A percentile compares a stretch with the other conserved stretches of the same genome.
Conservation (phyloP, 2,329 filamentous ascomycete species). For the Cordyceps fumosorosea region DNA sequence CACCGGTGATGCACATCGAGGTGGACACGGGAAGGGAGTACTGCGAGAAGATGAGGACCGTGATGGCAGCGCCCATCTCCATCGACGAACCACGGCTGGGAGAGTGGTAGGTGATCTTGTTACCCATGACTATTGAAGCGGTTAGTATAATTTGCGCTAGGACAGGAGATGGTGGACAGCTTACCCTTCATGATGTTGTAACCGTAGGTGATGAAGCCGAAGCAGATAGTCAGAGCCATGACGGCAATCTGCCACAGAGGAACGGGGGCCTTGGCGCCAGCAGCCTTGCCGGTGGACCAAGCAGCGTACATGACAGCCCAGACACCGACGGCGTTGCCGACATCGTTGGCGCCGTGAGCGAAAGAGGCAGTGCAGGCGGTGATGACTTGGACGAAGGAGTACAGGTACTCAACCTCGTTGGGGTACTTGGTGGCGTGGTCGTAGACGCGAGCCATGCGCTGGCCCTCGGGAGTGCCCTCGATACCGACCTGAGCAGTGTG, state of each 20-base stretch:
- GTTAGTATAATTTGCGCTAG: slow-evolving; percentile 18
- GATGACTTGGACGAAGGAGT: slow-evolving; percentile 59
- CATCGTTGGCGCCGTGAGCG: slow-evolving; percentile 71
- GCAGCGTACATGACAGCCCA: slow-evolving; percentile 66
- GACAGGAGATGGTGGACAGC: slow-evolving; percentile 16
- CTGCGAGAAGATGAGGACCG: slow-evolving; percentile 69
- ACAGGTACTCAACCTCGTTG: slow-evolving; percentile 64
- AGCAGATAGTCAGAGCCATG: slow-evolving; percentile 53
- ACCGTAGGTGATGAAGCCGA: slow-evolving; percentile 67
- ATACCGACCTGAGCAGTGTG: slow-evolving; percentile 68
- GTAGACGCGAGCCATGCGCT: slow-evolving; percentile 65
- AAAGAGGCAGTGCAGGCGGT: slow-evolving; percentile 69
- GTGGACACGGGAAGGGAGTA: slow-evolving; percentile 71
- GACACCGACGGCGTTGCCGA: slow-evolving; percentile 63
- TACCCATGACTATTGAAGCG: slow-evolving; percentile 61
- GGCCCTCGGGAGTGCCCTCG: slow-evolving; percentile 63
- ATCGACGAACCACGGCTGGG: slow-evolving; percentile 57
- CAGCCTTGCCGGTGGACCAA: slow-evolving; percentile 57
- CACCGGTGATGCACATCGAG: slow-evolving; percentile 74
- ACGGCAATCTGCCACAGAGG: slow-evolving; percentile 73
- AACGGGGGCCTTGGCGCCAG: slow-evolving; percentile 56
- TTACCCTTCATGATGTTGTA: slow-evolving; percentile 80
- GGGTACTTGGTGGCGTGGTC: slow-evolving; percentile 56
- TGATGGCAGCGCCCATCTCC: slow-evolving; percentile 75
- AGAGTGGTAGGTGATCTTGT: slow-evolving; percentile 69